Evolutionary conservation across 2,329 filamentous ascomycete genomes (phyloP).

Genomic region (Chrysoporthe austroafricana): DNA sequence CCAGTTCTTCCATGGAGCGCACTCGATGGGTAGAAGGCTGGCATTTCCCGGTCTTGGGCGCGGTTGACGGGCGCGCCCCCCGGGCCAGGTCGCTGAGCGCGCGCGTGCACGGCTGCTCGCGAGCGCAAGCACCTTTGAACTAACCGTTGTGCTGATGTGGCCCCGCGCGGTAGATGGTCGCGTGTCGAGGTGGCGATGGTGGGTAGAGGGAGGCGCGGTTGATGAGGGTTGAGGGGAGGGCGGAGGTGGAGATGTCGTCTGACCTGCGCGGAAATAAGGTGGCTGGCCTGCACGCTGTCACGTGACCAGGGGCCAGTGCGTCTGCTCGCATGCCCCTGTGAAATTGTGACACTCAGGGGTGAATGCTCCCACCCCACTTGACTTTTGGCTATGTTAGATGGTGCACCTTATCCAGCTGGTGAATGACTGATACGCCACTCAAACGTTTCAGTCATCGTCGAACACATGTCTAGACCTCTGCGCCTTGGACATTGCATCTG

Average conservation of each 20-base stretch:
- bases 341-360: too few species aligned
- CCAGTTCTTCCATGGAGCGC: slow-evolving; percentile 20
- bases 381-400: too few species aligned
- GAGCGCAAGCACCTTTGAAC: slow-evolving; percentile 24
- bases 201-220: background rate
- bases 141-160: slow-evolving; percentile 16
- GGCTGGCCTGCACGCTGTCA: background rate
- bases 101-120: slow-evolving; percentile 22
- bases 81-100: slow-evolving; percentile 11
- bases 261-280: background rate
- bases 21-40: slow-evolving; percentile 18
- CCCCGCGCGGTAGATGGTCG: background rate
- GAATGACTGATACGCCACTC: too few species aligned
- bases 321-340: background rate
- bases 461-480: too few species aligned
- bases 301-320: background rate
- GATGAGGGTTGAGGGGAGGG: background rate
- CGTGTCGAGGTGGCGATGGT: background rate
- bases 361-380: too few species aligned
- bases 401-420: too few species aligned
- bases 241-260: background rate
- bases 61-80: slow-evolving; percentile 20
- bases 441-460: too few species aligned
- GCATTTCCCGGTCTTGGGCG: slow-evolving; percentile 26
- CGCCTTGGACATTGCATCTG: too few species aligned